Evolutionary conservation across 176 grass and related monocot species (phyloP).

Genomic region (Carex scoparia): DNA sequence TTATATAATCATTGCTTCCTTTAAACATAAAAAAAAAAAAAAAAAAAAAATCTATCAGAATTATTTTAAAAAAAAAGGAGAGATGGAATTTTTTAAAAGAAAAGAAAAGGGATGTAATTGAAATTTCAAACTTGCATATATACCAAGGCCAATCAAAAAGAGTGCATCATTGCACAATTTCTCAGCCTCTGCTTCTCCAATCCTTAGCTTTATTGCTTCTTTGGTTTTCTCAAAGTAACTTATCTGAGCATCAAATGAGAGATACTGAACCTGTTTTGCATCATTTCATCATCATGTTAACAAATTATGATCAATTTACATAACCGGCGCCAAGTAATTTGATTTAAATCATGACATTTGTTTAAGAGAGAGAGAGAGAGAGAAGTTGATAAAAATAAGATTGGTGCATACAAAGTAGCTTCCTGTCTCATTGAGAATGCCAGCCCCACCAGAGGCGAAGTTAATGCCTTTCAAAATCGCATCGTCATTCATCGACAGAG

Average conservation of each 20-base stretch:
- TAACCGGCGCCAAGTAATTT: neutral
- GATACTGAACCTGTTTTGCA: slow-evolving; percentile 62
- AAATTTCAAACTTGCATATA: too few species aligned
- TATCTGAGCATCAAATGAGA: slow-evolving; percentile 91
- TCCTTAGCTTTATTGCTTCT: slow-evolving; percentile 51
- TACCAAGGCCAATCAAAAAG: slow-evolving; percentile 81
- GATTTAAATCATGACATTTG: neutral
- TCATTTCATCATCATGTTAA: neutral
- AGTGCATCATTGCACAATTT: slow-evolving; percentile 58
- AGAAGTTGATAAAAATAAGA: neutral
- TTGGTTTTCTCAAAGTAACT: slow-evolving; percentile 57
- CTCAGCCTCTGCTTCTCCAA: slow-evolving; percentile 60
- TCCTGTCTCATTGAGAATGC: slow-evolving; percentile 93
- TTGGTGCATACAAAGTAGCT: slow-evolving; percentile 66
- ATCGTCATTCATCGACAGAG: slow-evolving; percentile 71
- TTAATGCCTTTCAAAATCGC: slow-evolving; percentile 68
- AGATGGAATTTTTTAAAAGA: neutral
- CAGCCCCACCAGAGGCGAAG: slow-evolving; percentile 82
- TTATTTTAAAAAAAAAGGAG: neutral
- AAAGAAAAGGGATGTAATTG: neutral
- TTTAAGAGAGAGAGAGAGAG: neutral
- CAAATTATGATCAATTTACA: neutral
- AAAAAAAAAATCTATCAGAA: neutral
- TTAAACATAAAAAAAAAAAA: slow-evolving; percentile 8
- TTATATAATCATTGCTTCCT: slow-evolving; percentile 99